Evolutionary conservation across 1,284 basidiomycete species (phyloP).

Genomic region (Trichosporon sp.): DNA sequence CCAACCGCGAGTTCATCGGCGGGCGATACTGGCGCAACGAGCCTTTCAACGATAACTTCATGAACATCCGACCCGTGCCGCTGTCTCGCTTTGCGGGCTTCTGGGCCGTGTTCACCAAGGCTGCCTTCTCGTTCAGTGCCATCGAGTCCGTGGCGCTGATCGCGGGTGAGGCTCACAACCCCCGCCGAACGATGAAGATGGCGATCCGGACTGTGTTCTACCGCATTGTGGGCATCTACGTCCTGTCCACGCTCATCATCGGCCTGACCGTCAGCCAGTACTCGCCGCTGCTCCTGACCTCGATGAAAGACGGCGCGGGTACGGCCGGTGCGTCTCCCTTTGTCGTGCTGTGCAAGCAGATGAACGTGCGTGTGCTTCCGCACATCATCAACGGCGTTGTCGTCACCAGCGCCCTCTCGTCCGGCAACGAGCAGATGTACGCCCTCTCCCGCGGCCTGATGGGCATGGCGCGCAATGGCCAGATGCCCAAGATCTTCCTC

Average conservation of each 20-base stretch:
- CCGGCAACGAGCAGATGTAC: constrained; percentile 27
- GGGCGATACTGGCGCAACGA: constrained; percentile 59
- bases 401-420: constrained; percentile 47
- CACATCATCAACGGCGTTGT: constrained; percentile 64
- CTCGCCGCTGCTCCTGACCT: constrained; percentile 46
- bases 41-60: constrained; percentile 46
- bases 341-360: constrained; percentile 61
- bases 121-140: constrained; percentile 36
- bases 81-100: constrained; percentile 55
- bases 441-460: constrained; percentile 47
- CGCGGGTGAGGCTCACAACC: constrained; percentile 53
- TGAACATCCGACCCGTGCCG: constrained; percentile 13
- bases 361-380: constrained; percentile 68
- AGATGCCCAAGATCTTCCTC: constrained; percentile 56
- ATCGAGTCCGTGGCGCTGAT: constrained; percentile 47
- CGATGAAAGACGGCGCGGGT: constrained; percentile 52
- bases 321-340: constrained; percentile 72
- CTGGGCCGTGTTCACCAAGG: constrained; percentile 54
- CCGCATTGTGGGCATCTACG: constrained; percentile 63
- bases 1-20: constrained; percentile 48
- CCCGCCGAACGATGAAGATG: constrained; percentile 63
- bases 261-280: constrained; percentile 41
- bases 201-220: constrained; percentile 66
- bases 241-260: constrained; percentile 15
- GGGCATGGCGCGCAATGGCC: constrained; percentile 51